These are phyloP conservation scores for Ascochyta koolunga DNA, from an alignment of 2,329 filamentous ascomycete species.

Conservation along the genomic window DNA sequence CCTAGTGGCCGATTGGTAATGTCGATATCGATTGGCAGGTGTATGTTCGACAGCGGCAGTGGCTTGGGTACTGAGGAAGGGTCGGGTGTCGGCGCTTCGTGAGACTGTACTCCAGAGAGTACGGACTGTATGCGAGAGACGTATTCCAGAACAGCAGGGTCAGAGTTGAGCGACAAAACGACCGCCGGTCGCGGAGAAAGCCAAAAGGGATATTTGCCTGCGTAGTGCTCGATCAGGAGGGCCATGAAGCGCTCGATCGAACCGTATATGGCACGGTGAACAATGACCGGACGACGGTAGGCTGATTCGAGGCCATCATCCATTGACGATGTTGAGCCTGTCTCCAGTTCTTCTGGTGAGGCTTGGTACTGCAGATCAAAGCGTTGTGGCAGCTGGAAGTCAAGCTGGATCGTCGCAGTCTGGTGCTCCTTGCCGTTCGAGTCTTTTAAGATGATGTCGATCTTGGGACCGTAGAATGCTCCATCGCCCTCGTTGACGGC, in stretches of 20 bases:
- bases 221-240: constrained; percentile 81
- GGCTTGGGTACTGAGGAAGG: constrained; percentile 36
- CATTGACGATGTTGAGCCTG: constrained; percentile 54
- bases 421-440: constrained; percentile 82
- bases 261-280: constrained; percentile 84
- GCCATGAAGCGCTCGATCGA: constrained; percentile 86
- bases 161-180: constrained; percentile 74
- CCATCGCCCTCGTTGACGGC: constrained; percentile 80
- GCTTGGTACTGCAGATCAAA: constrained; percentile 79
- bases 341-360: constrained; percentile 68
- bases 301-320: constrained; percentile 44
- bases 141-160: constrained; percentile 58
- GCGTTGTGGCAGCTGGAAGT: constrained; percentile 85
- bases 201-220: constrained; percentile 84
- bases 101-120: constrained; percentile 34
- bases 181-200: constrained; percentile 79
- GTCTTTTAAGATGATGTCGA: constrained; percentile 82
- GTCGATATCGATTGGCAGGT: constrained; percentile 74
- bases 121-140: constrained; percentile 50
- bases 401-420: constrained; percentile 85
- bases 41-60: constrained; percentile 60
- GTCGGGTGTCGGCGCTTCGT: constrained; percentile 14
- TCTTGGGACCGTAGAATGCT: constrained; percentile 91
- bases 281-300: constrained; percentile 68
- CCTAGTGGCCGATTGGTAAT: constrained; percentile 65